Base-by-base conservation (phyloP, 306 rosid genomes). In the Quercus agrifolia region DNA sequence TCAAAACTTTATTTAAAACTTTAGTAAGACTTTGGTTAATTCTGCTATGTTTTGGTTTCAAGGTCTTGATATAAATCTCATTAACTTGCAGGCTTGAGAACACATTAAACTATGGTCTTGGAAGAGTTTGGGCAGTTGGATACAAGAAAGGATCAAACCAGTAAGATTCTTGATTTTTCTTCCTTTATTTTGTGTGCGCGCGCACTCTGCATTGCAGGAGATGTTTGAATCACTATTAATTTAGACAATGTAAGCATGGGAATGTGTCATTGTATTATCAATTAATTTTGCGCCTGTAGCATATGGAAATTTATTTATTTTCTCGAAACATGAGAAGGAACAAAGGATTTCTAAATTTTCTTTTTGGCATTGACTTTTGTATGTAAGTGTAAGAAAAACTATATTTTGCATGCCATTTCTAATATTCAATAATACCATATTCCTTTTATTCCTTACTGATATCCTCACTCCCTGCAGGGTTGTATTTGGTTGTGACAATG, bases 101-200 rank as follows among this genome's bases (percentile, higher is more conserved):
- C 55, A 78, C 67, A n/a, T 19, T 77, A 78, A 78, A 66, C 49
- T 83, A 77, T 64, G 80, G 11, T 58, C 86, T 83, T 74, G 85
- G 76, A 80, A 79, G 84, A 79, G 80, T 86, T 69, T 86, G 89
- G 86, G 73, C 75, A n/a, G 19, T 83, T 20, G 89, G 75, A 73
- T 73, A 55, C 75, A 35, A 13, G 57, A 74, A 86, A 63, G 87
- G 87, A 63, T 77, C 85, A 63, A 6, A 63, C 31, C 77, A 73
- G 89, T 86, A 75, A 70, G 87, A 51, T 75, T 79, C 38, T 49
- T 33, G 18, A 6, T 8, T 52, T 9, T 27, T 54, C 2, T 57
- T 19, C 58, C 6, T 8, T 21, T 38, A 13, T 33, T 23, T 8
- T 38, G 8, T 38, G 11, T 2, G 63, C 6, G 6, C 13, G 7